Base-by-base conservation (phyloP, 352 stramenopile genomes). In the Globisporangium solare region DNA sequence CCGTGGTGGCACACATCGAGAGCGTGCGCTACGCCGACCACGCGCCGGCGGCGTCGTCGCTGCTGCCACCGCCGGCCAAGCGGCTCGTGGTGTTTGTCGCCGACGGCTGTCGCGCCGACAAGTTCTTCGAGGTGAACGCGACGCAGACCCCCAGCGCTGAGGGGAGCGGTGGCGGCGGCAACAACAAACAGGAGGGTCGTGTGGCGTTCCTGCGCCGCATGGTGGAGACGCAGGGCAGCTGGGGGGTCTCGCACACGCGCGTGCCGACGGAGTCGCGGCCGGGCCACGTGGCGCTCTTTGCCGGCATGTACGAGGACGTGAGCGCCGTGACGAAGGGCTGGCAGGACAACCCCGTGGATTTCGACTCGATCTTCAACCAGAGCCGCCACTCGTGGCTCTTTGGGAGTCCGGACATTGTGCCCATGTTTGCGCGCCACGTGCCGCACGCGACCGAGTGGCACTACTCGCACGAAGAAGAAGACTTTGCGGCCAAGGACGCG, bases 281-380 rank as follows among this genome's bases (percentile, higher is more conserved):
- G 1, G 85, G 85, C 22, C 85, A 93, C 62, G 83, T 93, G 10
- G 83, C 85, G 54, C 78, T 95, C 32, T 92, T 95, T 52, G 85
- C 85, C 2, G 85, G 83, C 15, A 92, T 95, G 79, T 95, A 95
- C 60, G 85, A 95, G 47, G 83, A 95, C 63, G 85, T 93, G 53
- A 92, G 79, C 51, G 85, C 83, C 6, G 83, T 93, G n/a, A 93
- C 85, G n/a, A 86, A 89, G 43, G 85, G 85, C 40, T 95, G 83
- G 83, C 76, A 88, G 22, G 81, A 91, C 60, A 95, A 95, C 54
- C 85, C 83, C 14, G 85, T 95, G 52, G 81, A 93, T 47, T 95
- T 93, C 54, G 85, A 95, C 66, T 92, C 84, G 55, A 64, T 95
- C 4, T 92, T 93, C 52, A 95, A 92, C 60, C 81, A 92, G 67